Conservation (phyloP, 352 stramenopile species). For the Pythium coloratum region DNA sequence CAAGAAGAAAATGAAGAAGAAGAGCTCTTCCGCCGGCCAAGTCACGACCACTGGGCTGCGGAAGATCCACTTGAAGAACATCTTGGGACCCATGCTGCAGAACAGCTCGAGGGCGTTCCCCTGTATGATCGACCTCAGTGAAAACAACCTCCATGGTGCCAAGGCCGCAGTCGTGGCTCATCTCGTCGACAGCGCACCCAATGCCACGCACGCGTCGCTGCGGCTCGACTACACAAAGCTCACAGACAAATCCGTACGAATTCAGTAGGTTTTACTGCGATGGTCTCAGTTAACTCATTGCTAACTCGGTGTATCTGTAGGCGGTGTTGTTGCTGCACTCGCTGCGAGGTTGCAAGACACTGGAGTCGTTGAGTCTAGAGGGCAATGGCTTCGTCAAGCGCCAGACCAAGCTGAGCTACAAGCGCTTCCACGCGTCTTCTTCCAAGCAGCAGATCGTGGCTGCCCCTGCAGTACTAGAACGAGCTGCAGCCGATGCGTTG, state of each 20-base stretch:
- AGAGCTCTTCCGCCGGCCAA: background rate
- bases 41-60: conserved; percentile 36
- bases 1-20: background rate
- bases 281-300: conserved; percentile 1
- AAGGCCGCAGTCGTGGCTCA: conserved; percentile 50
- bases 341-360: conserved; percentile 46
- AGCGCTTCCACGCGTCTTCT: conserved; percentile 21
- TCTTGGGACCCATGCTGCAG: conserved; percentile 66
- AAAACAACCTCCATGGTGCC: conserved; percentile 63
- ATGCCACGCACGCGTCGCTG: conserved; percentile 40
- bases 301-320: conserved; percentile 23
- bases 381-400: conserved; percentile 60
- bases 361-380: conserved; percentile 68
- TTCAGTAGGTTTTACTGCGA: background rate
- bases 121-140: conserved; percentile 67
- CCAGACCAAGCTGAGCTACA: conserved; percentile 23
- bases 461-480: conserved; percentile 7
- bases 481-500: conserved; percentile 19
- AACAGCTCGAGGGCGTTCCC: conserved; percentile 45
- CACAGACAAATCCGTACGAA: conserved; percentile 54
- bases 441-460: background rate
- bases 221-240: conserved; percentile 57
- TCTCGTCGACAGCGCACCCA: conserved; percentile 46
- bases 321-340: conserved; percentile 60
- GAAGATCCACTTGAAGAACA: conserved; percentile 48